Base-by-base conservation (phyloP, 1,284 basidiomycete species). In the Moniliophthora roreri region DNA sequence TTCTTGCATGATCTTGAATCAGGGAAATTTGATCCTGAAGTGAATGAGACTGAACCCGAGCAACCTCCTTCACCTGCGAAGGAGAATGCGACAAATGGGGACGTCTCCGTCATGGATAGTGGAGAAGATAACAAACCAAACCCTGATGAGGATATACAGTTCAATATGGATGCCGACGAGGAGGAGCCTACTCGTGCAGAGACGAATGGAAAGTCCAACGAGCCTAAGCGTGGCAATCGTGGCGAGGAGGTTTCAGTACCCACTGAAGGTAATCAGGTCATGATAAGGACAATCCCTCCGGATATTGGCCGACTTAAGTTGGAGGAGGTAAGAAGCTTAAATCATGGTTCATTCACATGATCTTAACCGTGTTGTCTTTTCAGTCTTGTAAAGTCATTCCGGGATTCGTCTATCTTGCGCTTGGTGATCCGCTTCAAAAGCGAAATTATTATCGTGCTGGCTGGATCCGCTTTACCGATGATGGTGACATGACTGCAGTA, bases 211-310 rank as follows among this genome's bases (percentile, higher is more conserved):
- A 87, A 82, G 64, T 62, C 65, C 35, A 63, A 67, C 55, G 77
- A 80, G 50, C 70, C 70, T 53, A 80, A 69, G 61, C 77, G 77
- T 39, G 70, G 60, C 50, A 80, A 76, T 57, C 79, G 82, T 32
- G 84, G 80, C n/a, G 87, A 90, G 63, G 89, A 91, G 63, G 73
- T 93, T 51, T 82, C 87, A 59, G 84, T 91, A 18, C 77, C 80
- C 37, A 84, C 91, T 21, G 85, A 91, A 61, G 86, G 89, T 11
- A 91, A 91, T 63, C 92, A 95, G 66, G 85, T 98, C 47, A 93
- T 96, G 82, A 93, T 97, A 64, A 87, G 94, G 59, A 94, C 91
- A 16, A 93, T 97, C 58, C 91, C 93, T 38, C 93, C 94, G 23
- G 91, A 92, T 59, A 93, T 95, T 61, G 87, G 90, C 18, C 84